Percentiles rank a stretch among this genome's conserved stretches.
These are phyloP conservation scores for Pelargonium myrrhifolium DNA, from an alignment of 441 rosid genomes.

Conservation along the genomic window DNA sequence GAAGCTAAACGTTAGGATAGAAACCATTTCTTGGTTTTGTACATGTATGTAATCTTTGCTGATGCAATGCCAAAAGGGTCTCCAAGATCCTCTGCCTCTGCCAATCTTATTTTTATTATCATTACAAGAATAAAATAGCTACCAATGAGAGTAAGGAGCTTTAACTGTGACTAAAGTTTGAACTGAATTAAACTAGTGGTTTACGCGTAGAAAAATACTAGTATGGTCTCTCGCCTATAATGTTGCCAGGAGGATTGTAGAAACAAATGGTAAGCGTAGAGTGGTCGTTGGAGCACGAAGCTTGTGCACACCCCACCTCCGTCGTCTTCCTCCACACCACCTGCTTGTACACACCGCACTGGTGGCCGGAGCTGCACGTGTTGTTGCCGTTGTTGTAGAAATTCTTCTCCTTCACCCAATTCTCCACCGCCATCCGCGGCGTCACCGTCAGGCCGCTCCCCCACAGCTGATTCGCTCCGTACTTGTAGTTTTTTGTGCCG, in stretches of 20 bases:
- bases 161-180: too few species aligned
- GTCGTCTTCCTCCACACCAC: constrained; percentile 66
- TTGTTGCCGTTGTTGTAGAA: constrained; percentile 47
- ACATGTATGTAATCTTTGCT: background rate
- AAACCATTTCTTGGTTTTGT: background rate
- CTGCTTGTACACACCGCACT: constrained; percentile 66
- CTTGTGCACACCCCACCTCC: constrained; percentile 71
- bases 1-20: background rate
- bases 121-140: too few species aligned
- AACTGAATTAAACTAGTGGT: too few species aligned
- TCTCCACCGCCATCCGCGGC: constrained; percentile 52
- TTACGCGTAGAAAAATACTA: too few species aligned
- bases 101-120: too few species aligned
- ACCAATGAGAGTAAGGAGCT: too few species aligned
- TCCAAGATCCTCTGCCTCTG: too few species aligned
- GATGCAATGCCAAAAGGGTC: too few species aligned
- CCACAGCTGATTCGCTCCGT: constrained; percentile 72
- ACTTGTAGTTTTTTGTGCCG: constrained; percentile 20
- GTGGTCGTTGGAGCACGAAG: constrained; percentile 40
- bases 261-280: constrained; percentile 62
- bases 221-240: constrained; percentile 65
- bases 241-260: constrained; percentile 76
- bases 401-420: constrained; percentile 59
- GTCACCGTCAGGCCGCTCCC: constrained; percentile 40
- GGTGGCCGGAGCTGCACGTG: constrained; percentile 43